Percentiles rank a stretch among this genome's conserved stretches.
Evolutionary conservation across 2,329 filamentous ascomycete genomes (phyloP).

Genomic region (Fusarium vanettenii): DNA sequence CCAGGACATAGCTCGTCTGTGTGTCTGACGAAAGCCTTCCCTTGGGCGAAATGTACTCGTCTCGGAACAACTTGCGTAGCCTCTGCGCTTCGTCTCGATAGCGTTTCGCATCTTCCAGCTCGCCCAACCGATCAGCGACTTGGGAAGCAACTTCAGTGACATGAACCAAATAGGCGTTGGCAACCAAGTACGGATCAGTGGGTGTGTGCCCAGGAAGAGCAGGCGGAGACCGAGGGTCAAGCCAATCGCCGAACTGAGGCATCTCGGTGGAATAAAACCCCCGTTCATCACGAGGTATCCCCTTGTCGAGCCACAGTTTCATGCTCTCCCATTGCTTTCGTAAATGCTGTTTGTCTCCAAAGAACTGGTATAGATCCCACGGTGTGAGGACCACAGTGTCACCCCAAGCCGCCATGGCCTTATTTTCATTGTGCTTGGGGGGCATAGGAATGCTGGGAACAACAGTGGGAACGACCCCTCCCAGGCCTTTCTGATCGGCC

Average conservation of each 20-base stretch:
- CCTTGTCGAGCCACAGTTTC: not conserved
- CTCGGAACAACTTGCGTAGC: not conserved
- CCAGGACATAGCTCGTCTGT: not conserved
- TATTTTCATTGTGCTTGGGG: not conserved
- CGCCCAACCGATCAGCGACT: not conserved
- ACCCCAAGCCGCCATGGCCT: not conserved
- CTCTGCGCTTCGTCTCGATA: not conserved
- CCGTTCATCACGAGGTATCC: not conserved
- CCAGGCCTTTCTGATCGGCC: not conserved
- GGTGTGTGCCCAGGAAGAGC: not conserved
- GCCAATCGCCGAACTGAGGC: not conserved
- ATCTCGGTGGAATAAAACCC: not conserved
- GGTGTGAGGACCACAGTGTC: not conserved
- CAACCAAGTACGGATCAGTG: not conserved
- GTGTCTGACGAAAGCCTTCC: not conserved
- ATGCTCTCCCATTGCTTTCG: not conserved
- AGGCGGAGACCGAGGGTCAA: not conserved
- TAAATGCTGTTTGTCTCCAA: not conserved
- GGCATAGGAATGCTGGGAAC: not conserved
- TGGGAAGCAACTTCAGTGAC: not conserved
- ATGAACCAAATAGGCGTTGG: not conserved
- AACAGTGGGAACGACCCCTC: not conserved
- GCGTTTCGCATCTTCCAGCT: not conserved
- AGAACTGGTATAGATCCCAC: not conserved
- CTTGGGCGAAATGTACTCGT: not conserved